Conservation (phyloP, 176 grass and related monocot genomes). For the Eleusine indica region DNA sequence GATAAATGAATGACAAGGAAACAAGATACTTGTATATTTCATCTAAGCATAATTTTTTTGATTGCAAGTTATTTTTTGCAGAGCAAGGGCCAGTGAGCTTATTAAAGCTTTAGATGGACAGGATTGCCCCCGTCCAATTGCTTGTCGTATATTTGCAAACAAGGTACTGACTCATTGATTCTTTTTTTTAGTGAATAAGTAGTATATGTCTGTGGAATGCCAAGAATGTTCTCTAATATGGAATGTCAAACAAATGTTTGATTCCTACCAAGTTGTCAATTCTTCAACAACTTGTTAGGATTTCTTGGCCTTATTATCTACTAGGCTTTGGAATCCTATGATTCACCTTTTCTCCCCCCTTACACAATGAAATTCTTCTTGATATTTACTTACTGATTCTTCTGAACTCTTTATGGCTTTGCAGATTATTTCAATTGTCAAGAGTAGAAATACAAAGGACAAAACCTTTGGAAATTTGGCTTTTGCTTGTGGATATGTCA, state of each 20-base stretch:
- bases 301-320: slow-evolving; percentile 9
- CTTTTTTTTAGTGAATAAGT: slow-evolving; percentile 12
- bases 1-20: not conserved
- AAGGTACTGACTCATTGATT: slow-evolving; percentile 45
- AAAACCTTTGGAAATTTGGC: slow-evolving; percentile 53
- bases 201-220: not conserved
- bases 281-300: not conserved
- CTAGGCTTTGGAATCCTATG: not conserved
- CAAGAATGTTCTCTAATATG: not conserved
- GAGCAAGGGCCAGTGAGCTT: slow-evolving; percentile 53
- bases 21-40: slow-evolving; percentile 23
- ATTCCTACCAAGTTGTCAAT: not conserved
- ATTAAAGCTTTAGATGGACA: slow-evolving; percentile 60
- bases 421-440: slow-evolving; percentile 62
- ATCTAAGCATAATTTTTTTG: slow-evolving; percentile 7
- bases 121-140: slow-evolving; percentile 49
- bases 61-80: slow-evolving; percentile 22
- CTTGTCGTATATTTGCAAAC: slow-evolving; percentile 50
- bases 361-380: not conserved
- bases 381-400: slow-evolving; percentile 24
- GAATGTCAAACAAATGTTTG: not conserved
- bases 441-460: slow-evolving; percentile 55
- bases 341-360: not conserved
- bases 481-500: slow-evolving; percentile 61
- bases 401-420: slow-evolving; percentile 17